Percentiles rank a stretch among this genome's conserved stretches.
These are phyloP conservation scores for Chrysosporium keratinophilum DNA, from an alignment of 2,329 filamentous ascomycete genomes.

Conservation along the genomic window DNA sequence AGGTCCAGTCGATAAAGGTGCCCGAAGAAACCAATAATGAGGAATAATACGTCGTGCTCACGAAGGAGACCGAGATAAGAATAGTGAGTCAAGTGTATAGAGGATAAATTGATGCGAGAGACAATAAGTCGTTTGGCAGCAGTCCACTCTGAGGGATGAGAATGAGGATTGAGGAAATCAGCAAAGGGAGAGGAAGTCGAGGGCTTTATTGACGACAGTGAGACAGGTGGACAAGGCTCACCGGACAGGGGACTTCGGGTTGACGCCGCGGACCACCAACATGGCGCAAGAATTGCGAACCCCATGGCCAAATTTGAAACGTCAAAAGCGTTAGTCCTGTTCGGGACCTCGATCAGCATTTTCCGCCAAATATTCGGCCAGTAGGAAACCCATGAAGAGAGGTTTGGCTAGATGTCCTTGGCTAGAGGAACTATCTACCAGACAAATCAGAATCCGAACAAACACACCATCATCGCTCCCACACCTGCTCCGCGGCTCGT, in stretches of 20 bases:
- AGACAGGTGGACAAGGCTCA: slow-evolving; percentile 2
- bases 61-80: not conserved
- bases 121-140: not conserved
- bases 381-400: not conserved
- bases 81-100: not conserved
- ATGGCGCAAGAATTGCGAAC: not conserved
- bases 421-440: not conserved
- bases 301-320: slow-evolving; percentile 4
- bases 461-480: not conserved
- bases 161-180: not conserved
- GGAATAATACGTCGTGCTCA: not conserved
- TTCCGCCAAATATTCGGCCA: not conserved
- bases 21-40: not conserved
- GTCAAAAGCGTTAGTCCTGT: not conserved
- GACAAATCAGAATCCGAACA: not conserved
- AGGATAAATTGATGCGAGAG: not conserved
- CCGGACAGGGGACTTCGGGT: not conserved
- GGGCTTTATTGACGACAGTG: slow-evolving; percentile 6
- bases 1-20: not conserved
- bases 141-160: not conserved
- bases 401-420: not conserved
- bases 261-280: slow-evolving; percentile 6
- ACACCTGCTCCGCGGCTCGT: not conserved
- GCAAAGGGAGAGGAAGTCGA: slow-evolving; percentile 1
- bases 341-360: not conserved